Evolutionary conservation across 306 rosid genomes (phyloP).

Genomic region (Medicago arabica): DNA sequence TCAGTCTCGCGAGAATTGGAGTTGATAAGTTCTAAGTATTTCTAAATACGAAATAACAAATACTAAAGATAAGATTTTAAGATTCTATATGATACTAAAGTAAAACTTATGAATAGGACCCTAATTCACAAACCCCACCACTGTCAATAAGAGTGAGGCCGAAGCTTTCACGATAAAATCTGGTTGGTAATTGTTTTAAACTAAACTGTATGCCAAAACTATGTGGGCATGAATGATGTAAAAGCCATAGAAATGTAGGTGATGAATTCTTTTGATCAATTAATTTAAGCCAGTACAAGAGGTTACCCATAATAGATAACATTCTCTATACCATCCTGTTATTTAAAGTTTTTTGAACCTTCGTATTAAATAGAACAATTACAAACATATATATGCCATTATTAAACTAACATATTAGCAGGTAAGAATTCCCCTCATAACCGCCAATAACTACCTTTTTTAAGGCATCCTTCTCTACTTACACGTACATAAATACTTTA

Average conservation of each 20-base stretch:
- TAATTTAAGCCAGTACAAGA: conserved; percentile 24
- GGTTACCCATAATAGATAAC: conserved; percentile 19
- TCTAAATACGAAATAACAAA: no score
- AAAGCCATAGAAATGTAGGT: conserved; percentile 26
- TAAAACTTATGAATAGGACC: no score
- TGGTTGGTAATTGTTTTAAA: neutral
- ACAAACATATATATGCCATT: conserved; percentile 32
- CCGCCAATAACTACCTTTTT: conserved; percentile 5
- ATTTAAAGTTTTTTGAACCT: neutral
- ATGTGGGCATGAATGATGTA: conserved; percentile 27
- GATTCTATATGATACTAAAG: no score
- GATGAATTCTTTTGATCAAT: conserved; percentile 33
- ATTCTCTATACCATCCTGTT: conserved; percentile 14
- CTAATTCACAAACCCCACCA: no score
- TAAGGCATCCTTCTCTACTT: neutral
- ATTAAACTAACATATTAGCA: conserved; percentile 16
- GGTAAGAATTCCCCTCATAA: conserved; percentile 1
- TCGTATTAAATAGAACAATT: conserved; percentile 11
- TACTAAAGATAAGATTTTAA: no score
- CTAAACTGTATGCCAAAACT: neutral
- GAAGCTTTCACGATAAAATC: no score
- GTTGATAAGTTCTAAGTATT: no score
- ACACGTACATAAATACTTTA: conserved; percentile 4
- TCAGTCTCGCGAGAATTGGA: no score
- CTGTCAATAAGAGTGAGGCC: no score